A percentile compares a stretch with the other conserved stretches of the same genome.
phyloP scores from a whole-genome alignment of 352 stramenopile species.

The Phytopythium ostracodes region DNA sequence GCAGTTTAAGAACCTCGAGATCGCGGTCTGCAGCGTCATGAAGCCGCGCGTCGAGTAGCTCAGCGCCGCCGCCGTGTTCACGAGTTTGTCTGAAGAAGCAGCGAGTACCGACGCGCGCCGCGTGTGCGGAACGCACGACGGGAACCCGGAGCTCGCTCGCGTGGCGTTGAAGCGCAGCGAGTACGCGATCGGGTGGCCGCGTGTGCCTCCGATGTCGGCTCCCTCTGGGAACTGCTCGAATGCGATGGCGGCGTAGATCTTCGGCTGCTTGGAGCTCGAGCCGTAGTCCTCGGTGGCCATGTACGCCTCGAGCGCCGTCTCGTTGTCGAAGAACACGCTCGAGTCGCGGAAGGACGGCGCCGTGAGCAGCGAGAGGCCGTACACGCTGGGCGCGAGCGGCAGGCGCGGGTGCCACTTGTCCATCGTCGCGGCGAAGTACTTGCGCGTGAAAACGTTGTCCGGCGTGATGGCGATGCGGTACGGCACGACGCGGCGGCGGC shows the following conservation, averaged over 20 bases:
- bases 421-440: conserved; percentile 47
- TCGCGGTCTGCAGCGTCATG: conserved; percentile 65
- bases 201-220: conserved; percentile 28
- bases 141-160: conserved; percentile 20
- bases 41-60: conserved; percentile 62
- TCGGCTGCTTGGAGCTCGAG: conserved; percentile 34
- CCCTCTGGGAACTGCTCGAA: conserved; percentile 49
- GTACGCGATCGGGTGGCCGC: conserved; percentile 44
- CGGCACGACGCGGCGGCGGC: conserved; percentile 46
- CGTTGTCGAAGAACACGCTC: conserved; percentile 54
- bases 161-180: conserved; percentile 70
- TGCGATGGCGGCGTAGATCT: conserved; percentile 63
- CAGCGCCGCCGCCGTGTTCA: conserved; percentile 18
- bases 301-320: conserved; percentile 47
- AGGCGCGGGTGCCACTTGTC: conserved; percentile 60
- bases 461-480: conserved; percentile 76
- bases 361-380: conserved; percentile 39
- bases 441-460: conserved; percentile 59
- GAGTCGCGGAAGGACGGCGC: conserved; percentile 54
- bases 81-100: conserved; percentile 20
- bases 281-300: conserved; percentile 49
- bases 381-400: conserved; percentile 28
- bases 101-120: conserved; percentile 10
- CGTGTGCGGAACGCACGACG: conserved; percentile 44
- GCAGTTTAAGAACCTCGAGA: conserved; percentile 67